Conservation (phyloP, 805 yeast species). For the Candida insectorum region DNA sequence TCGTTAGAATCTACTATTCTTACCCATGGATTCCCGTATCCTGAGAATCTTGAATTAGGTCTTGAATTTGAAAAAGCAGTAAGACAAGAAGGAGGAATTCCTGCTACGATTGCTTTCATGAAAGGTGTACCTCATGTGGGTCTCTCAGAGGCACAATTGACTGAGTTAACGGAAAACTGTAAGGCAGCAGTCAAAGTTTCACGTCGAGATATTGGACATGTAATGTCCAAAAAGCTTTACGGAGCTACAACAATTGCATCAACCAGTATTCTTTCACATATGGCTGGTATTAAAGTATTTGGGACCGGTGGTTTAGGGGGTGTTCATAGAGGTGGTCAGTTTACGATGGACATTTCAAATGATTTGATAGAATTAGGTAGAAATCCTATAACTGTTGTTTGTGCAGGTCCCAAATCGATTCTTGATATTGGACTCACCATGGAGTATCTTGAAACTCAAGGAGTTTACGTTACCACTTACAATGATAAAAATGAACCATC, state of each 20-base stretch:
- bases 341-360: conserved; percentile 78
- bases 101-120: conserved; percentile 82
- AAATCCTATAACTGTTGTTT: conserved; percentile 86
- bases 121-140: conserved; percentile 75
- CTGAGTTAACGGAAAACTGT: conserved; percentile 42
- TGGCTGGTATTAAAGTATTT: conserved; percentile 78
- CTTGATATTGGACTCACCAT: conserved; percentile 76
- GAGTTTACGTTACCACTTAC: conserved; percentile 76
- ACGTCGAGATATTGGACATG: conserved; percentile 72
- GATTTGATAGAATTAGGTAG: conserved; percentile 81
- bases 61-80: conserved; percentile 57
- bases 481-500: conserved; percentile 31
- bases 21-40: conserved; percentile 86
- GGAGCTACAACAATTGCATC: conserved; percentile 93
- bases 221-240: conserved; percentile 56
- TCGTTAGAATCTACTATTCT: conserved; percentile 85
- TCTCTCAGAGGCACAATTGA: conserved; percentile 44
- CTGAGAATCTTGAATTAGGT: conserved; percentile 75
- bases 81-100: conserved; percentile 63
- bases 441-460: conserved; percentile 88
- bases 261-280: conserved; percentile 76
- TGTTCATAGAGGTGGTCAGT: conserved; percentile 75
- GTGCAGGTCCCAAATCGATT: conserved; percentile 88
- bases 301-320: conserved; percentile 96
- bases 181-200: conserved; percentile 59